A percentile compares a stretch with the other conserved stretches of the same genome.
Conservation (phyloP, 306 rosid genomes). For the Hippophae rhamnoides region DNA sequence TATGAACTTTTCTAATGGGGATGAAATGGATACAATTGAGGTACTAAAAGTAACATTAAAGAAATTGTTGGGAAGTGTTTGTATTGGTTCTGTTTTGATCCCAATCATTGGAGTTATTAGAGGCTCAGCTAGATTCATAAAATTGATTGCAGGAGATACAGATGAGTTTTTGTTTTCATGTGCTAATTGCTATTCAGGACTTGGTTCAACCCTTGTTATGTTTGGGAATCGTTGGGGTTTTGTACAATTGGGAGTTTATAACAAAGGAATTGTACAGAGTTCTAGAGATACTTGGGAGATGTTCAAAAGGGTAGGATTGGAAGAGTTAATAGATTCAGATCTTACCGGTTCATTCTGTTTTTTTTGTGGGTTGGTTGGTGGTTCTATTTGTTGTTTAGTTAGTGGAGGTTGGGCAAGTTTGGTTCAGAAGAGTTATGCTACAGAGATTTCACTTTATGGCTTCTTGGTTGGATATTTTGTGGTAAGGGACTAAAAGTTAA, state of each 20-base stretch:
- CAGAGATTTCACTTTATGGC: background rate
- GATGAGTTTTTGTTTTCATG: too few species aligned
- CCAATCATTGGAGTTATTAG: too few species aligned
- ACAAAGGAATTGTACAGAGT: background rate
- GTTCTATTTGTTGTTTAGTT: background rate
- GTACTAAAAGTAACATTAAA: background rate
- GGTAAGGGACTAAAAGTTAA: background rate
- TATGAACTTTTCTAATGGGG: background rate
- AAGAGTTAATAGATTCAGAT: background rate
- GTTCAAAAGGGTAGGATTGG: background rate
- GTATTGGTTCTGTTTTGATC: background rate
- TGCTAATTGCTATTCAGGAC: background rate
- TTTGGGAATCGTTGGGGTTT: background rate
- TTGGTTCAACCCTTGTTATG: background rate
- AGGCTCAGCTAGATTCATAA: too few species aligned
- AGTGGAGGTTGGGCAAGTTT: background rate
- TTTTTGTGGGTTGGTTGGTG: background rate
- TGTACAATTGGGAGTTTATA: background rate
- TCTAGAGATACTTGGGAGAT: background rate
- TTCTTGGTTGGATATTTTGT: background rate
- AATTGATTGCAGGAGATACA: too few species aligned
- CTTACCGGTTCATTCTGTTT: background rate
- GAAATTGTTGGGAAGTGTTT: background rate
- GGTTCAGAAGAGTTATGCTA: background rate
- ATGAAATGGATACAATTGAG: background rate